These are phyloP conservation scores for Batkoa obscura DNA, from an alignment of 371 early-diverging fungal genomes.

Conservation along the genomic window DNA sequence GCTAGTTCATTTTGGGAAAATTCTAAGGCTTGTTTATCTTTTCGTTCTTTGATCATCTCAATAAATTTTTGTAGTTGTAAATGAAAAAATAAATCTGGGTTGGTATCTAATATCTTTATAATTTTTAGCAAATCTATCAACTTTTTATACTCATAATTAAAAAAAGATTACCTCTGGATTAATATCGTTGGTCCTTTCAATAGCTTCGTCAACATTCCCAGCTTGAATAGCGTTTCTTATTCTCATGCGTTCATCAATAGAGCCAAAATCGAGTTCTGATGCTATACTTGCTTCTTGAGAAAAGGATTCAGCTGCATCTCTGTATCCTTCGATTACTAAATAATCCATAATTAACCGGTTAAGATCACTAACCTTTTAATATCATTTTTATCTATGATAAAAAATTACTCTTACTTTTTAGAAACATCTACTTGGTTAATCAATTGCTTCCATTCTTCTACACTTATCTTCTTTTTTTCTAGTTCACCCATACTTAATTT, in stretches of 20 bases:
- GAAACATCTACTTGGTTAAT: too few relatives aligned
- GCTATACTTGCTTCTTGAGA: conserved; percentile 59
- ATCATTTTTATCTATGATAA: too few relatives aligned
- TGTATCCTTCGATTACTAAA: conserved; percentile 91
- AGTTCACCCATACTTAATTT: too few relatives aligned
- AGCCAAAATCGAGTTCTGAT: conserved; percentile 61
- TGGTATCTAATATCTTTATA: conserved; percentile 73
- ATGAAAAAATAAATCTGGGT: conserved; percentile 85
- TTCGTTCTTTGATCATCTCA: conserved; percentile 70
- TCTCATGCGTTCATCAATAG: conserved; percentile 83
- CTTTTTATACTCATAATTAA: neutral
- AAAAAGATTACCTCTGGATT: conserved; percentile 67
- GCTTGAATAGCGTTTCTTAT: conserved; percentile 80
- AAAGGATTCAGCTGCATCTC: conserved; percentile 92
- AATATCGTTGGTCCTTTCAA: conserved; percentile 84
- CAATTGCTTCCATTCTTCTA: too few relatives aligned
- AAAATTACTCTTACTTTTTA: too few relatives aligned
- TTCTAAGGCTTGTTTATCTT: conserved; percentile 62
- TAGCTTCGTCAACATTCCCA: conserved; percentile 81
- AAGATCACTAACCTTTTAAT: too few relatives aligned
- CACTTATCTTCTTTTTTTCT: too few relatives aligned
- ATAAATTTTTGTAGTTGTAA: conserved; percentile 90
- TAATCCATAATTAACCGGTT: conserved; percentile 68
- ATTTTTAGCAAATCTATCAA: neutral
- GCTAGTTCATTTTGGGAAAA: conserved; percentile 96